Base-by-base conservation (phyloP, 1,284 basidiomycete species). In the Ustilago crameri region DNA sequence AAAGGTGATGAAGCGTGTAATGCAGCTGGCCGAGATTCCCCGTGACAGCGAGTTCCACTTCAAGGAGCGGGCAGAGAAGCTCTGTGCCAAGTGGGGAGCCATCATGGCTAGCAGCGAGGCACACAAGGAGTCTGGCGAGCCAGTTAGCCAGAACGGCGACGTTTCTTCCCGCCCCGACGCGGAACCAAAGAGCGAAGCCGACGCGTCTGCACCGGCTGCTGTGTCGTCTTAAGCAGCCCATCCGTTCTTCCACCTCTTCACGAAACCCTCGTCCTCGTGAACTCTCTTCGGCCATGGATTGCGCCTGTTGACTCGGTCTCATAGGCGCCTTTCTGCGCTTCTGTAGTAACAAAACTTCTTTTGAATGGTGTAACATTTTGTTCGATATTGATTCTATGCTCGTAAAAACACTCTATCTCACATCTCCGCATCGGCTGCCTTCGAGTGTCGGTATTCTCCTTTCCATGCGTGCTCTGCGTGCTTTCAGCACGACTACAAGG, bases 1-100 rank as follows among this genome's bases (percentile, higher is more conserved):
- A 85, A 98, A 98, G 85, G 95, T 98, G 51, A 95, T 97, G 92
- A 92, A 93, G 81, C 92, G 93, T 84, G 95, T 97, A 78, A 88
- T 91, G 43, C 87, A 89, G 27, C 87, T 95, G 20, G 69, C 85
- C 18, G 79, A 70, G 26, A 89, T 96, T 23, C 93, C 95, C 14
- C 87, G 89, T 57, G 91, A 97, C 79, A 90, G 89, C 35, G 90
- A 95, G 82, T 93, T 90, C 87, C 88, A 91, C 74, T 95, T 98
- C 87, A 90, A 90, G 54, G 88, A 90, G 24, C 90, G 95, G 32
- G 85, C 87, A 4, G 71, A 82, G 51, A 85, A 83, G 70, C 82
- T 88, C 34, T 85, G 86, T 78, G 75, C 82, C 56, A 85, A 84
- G 69, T 82, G 80, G 80, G 66, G 65, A 8, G 70, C 66, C 20